Conservation (phyloP, 2,329 filamentous ascomycete species). For the Trichoderma koningii region DNA sequence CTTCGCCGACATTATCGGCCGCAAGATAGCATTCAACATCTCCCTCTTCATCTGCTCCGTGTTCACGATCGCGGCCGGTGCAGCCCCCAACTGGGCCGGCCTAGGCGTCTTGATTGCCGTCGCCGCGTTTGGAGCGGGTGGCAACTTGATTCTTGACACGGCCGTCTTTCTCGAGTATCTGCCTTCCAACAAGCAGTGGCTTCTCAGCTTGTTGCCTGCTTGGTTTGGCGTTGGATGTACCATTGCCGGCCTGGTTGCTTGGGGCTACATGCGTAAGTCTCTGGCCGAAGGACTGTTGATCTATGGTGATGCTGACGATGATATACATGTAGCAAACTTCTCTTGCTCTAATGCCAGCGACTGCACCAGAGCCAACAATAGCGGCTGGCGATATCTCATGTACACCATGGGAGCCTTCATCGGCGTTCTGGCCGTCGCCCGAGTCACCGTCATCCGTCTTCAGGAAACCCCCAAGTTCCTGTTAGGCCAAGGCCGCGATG, state of each 20-base stretch:
- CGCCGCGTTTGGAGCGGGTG: constrained; percentile 63
- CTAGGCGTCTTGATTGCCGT: constrained; percentile 63
- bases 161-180: constrained; percentile 52
- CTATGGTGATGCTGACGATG: not conserved
- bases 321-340: constrained; percentile 3
- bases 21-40: constrained; percentile 65
- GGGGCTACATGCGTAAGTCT: constrained; percentile 46
- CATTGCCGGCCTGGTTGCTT: constrained; percentile 51
- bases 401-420: constrained; percentile 51
- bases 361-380: constrained; percentile 49
- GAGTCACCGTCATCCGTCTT: constrained; percentile 57
- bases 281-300: not conserved
- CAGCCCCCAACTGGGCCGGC: constrained; percentile 62
- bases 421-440: constrained; percentile 53
- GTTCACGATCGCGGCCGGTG: constrained; percentile 64
- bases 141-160: constrained; percentile 66
- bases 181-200: constrained; percentile 61
- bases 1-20: constrained; percentile 63
- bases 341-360: constrained; percentile 40
- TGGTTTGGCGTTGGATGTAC: constrained; percentile 55
- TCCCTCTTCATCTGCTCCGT: constrained; percentile 61
- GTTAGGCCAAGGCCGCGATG: constrained; percentile 55
- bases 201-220: constrained; percentile 60
- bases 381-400: constrained; percentile 55
- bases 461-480: constrained; percentile 63